Conservation (phyloP, 805 yeast species). For the Pichia californica region DNA sequence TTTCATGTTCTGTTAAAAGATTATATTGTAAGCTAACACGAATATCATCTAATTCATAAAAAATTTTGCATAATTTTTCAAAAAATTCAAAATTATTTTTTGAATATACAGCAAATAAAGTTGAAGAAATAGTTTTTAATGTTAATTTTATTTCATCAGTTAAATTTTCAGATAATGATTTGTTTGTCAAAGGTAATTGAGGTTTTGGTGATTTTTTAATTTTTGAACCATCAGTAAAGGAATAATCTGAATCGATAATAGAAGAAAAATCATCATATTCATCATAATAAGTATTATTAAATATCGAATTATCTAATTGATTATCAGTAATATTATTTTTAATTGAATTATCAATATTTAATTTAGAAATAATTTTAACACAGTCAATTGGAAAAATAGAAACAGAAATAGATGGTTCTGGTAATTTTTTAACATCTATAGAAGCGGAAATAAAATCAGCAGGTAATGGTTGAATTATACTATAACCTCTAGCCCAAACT, state of each 20-base stretch:
- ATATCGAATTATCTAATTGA: constrained; percentile 6
- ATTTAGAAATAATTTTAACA: constrained; percentile 38
- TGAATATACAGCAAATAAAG: constrained; percentile 64
- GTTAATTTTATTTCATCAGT: constrained; percentile 54
- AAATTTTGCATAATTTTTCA: constrained; percentile 46
- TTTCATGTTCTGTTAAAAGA: constrained; percentile 51
- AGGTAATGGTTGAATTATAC: constrained; percentile 61
- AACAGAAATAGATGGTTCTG: constrained; percentile 46
- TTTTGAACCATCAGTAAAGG: neutral
- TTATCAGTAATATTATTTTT: constrained; percentile 1
- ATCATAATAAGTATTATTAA: constrained; percentile 10
- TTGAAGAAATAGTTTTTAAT: constrained; percentile 51
- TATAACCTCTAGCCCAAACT: constrained; percentile 79
- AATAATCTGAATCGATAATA: constrained; percentile 14
- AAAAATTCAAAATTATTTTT: constrained; percentile 62
- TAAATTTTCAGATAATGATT: constrained; percentile 38
- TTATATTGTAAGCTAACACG: constrained; percentile 46
- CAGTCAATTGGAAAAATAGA: constrained; percentile 57
- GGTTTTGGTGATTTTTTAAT: constrained; percentile 33
- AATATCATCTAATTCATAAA: constrained; percentile 51
- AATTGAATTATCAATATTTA: constrained; percentile 16
- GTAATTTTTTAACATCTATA: constrained; percentile 55
- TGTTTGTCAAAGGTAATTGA: constrained; percentile 44
- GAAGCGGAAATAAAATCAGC: constrained; percentile 58
- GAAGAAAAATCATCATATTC: constrained; percentile 28